Conservation (phyloP, 1,284 basidiomycete genomes). For the Puccinia coronata region DNA sequence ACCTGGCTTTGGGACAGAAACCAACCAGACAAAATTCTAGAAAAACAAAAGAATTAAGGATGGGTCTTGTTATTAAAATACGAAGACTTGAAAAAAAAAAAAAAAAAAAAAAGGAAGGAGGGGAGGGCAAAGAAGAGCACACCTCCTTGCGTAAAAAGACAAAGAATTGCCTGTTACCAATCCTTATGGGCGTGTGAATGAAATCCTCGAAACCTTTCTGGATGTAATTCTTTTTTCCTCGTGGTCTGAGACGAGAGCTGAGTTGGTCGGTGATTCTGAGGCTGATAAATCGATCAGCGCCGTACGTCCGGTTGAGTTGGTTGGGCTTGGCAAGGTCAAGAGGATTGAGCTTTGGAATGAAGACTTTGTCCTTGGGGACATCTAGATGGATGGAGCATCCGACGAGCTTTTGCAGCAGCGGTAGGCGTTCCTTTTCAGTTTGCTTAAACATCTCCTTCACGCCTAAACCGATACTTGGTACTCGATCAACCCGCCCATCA, state of each 20-base stretch:
- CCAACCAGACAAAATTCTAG: neutral
- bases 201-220: neutral
- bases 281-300: conserved; percentile 19
- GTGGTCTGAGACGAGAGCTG: neutral
- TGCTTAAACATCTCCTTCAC: neutral
- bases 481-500: neutral
- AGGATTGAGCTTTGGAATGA: neutral
- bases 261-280: conserved; percentile 11
- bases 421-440: neutral
- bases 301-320: conserved; percentile 29
- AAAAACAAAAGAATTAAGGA: neutral
- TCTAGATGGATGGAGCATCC: neutral
- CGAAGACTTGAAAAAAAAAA: too few relatives aligned
- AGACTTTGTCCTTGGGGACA: neutral
- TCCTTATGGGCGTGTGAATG: conserved; percentile 7
- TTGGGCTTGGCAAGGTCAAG: neutral
- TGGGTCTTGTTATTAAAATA: too few relatives aligned
- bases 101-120: too few relatives aligned
- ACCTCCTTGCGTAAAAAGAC: conserved; percentile 31
- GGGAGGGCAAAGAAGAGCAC: neutral
- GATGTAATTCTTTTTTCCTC: neutral
- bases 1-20: neutral
- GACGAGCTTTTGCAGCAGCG: neutral
- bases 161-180: conserved; percentile 19
- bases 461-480: neutral